Evolutionary conservation across 2,329 filamentous ascomycete species (phyloP).

Genomic region (Ophiosphaerella herpotricha): DNA sequence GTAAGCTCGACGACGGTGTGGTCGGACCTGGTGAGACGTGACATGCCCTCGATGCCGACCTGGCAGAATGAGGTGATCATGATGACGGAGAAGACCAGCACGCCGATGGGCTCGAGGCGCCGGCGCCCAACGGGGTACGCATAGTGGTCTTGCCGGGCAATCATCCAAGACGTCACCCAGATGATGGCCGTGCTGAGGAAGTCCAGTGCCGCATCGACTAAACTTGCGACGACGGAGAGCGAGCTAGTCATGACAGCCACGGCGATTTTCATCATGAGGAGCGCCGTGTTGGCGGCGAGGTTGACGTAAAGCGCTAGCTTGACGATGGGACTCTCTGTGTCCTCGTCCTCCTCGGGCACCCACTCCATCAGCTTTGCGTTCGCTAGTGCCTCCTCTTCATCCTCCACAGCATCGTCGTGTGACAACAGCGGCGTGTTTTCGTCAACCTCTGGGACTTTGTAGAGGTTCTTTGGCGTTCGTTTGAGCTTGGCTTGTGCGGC

Average conservation of each 20-base stretch:
- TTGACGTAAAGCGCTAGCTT: conserved; percentile 89
- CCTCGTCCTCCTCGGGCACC: conserved; percentile 70
- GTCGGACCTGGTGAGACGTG: conserved; percentile 64
- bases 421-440: conserved; percentile 68
- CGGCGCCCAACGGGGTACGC: conserved; percentile 78
- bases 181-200: conserved; percentile 83
- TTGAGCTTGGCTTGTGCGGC: conserved; percentile 40
- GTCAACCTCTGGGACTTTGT: conserved; percentile 66
- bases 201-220: conserved; percentile 80
- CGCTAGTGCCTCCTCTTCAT: conserved; percentile 47
- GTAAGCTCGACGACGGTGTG: conserved; percentile 74
- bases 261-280: conserved; percentile 75
- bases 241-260: conserved; percentile 80
- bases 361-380: conserved; percentile 66
- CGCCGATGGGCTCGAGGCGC: conserved; percentile 76
- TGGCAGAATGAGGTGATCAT: conserved; percentile 87
- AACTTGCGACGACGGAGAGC: conserved; percentile 77
- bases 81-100: conserved; percentile 79
- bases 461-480: conserved; percentile 79
- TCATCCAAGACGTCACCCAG: conserved; percentile 75
- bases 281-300: conserved; percentile 73
- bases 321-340: conserved; percentile 75
- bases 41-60: conserved; percentile 72
- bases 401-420: conserved; percentile 50
- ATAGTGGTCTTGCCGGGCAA: conserved; percentile 74